Conservation (phyloP, 441 rosid species). For the Rhodomyrtus psidioides region DNA sequence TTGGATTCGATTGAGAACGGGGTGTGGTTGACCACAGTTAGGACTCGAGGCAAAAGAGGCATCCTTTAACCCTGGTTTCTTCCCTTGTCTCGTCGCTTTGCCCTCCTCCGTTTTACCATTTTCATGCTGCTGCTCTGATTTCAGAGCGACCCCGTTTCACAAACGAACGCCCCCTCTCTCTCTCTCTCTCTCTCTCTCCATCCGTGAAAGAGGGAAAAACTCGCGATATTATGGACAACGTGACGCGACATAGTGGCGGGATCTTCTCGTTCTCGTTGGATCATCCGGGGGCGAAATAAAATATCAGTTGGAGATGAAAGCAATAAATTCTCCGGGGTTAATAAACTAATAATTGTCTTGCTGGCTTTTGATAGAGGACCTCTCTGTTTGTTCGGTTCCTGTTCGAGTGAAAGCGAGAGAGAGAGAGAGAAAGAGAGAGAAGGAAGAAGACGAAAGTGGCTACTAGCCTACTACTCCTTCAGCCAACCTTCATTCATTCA, state of each 20-base stretch:
- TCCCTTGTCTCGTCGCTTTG: neutral
- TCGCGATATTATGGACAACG: neutral
- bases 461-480: too few species aligned
- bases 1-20: neutral
- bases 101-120: neutral
- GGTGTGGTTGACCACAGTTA: neutral
- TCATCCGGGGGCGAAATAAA: neutral
- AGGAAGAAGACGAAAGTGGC: neutral
- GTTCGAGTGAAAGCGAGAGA: neutral
- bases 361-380: neutral
- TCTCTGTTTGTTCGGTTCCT: neutral
- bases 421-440: neutral
- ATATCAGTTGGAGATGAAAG: neutral
- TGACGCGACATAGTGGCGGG: neutral
- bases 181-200: neutral
- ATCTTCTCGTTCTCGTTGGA: neutral
- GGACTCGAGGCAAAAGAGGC: neutral
- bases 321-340: neutral
- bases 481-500: neutral
- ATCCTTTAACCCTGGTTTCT: neutral
- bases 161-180: neutral
- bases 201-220: neutral
- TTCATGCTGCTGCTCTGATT: neutral
- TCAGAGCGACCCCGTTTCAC: neutral
- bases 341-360: neutral